A percentile compares a stretch with the other conserved stretches of the same genome.
Evolutionary conservation across 1,139 yeast genomes (phyloP).

Genomic region (Debaryomyces sp.): DNA sequence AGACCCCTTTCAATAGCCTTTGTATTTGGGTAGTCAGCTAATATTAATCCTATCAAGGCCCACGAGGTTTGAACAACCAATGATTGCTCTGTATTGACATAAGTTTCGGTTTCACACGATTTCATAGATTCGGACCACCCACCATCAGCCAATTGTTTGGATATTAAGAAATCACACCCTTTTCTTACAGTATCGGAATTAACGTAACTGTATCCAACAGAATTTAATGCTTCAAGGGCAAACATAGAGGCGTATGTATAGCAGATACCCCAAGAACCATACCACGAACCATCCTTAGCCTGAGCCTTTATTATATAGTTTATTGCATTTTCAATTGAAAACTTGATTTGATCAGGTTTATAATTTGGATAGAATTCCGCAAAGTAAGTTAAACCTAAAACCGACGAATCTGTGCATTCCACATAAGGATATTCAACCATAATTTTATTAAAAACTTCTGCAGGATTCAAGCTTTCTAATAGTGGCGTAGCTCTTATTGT

Average conservation of each 20-base stretch:
- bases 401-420: conserved; percentile 96
- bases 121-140: conserved; percentile 97
- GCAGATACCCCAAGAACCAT: conserved; percentile 98
- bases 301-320: conserved; percentile 71
- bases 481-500: conserved; percentile 79
- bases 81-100: conserved; percentile 61
- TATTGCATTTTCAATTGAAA: conserved; percentile 74
- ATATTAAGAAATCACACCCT: conserved; percentile 84
- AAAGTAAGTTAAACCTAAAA: conserved; percentile 84
- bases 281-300: conserved; percentile 89
- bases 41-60: conserved; percentile 80
- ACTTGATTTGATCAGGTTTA: conserved; percentile 61
- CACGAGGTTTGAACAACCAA: conserved; percentile 91
- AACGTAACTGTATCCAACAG: conserved; percentile 64
- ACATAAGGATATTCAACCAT: conserved; percentile 99
- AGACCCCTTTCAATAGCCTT: conserved; percentile 67
- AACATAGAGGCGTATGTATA: conserved; percentile 97
- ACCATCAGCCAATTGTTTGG: conserved; percentile 82
- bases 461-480: conserved; percentile 83
- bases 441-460: conserved; percentile 96
- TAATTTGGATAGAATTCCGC: conserved; percentile 63
- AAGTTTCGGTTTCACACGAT: conserved; percentile 80
- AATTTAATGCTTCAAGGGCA: conserved; percentile 87
- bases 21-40: conserved; percentile 79
- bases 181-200: conserved; percentile 63